Conservation (phyloP, 345 rosid genomes). For the Microcos paniculata region DNA sequence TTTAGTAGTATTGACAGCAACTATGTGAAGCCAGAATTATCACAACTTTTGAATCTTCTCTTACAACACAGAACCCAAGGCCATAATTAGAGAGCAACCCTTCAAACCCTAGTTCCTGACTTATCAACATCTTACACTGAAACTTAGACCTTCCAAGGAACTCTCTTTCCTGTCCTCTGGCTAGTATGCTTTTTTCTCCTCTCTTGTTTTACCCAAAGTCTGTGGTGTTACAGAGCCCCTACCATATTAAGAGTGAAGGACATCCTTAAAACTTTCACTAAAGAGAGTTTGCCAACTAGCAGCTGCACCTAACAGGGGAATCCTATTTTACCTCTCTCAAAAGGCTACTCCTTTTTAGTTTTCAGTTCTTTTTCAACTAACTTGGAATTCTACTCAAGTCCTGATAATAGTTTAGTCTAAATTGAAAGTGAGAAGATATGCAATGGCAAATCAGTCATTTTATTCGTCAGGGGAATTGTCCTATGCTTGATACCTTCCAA, state of each 20-base stretch:
- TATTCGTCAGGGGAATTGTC: not conserved
- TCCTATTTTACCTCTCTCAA: constrained; percentile 31
- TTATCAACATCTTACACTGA: constrained; percentile 84
- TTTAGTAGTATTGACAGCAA: constrained; percentile 36
- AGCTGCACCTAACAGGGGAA: constrained; percentile 41
- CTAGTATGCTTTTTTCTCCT: constrained; percentile 23
- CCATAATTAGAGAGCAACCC: constrained; percentile 29
- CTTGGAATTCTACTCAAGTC: constrained; percentile 9
- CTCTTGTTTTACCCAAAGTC: not conserved
- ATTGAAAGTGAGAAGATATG: constrained; percentile 16
- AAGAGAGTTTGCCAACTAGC: constrained; percentile 41
- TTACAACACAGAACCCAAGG: constrained; percentile 35
- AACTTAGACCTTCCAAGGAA: constrained; percentile 47
- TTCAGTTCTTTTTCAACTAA: constrained; percentile 11
- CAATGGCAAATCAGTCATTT: constrained; percentile 30
- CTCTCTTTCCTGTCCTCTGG: constrained; percentile 14
- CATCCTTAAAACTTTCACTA: constrained; percentile 36
- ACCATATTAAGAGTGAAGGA: constrained; percentile 26
- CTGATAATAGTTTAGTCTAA: not conserved
- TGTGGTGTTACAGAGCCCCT: constrained; percentile 33
- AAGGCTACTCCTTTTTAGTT: constrained; percentile 16
- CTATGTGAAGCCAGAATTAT: constrained; percentile 32
- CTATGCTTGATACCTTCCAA: not conserved
- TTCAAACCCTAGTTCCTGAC: constrained; percentile 46
- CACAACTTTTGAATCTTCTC: constrained; percentile 23